A percentile compares a stretch with the other conserved stretches of the same genome.
Conservation (phyloP, 768 basidiomycete genomes). For the Boletus rufocinnamomeus region DNA sequence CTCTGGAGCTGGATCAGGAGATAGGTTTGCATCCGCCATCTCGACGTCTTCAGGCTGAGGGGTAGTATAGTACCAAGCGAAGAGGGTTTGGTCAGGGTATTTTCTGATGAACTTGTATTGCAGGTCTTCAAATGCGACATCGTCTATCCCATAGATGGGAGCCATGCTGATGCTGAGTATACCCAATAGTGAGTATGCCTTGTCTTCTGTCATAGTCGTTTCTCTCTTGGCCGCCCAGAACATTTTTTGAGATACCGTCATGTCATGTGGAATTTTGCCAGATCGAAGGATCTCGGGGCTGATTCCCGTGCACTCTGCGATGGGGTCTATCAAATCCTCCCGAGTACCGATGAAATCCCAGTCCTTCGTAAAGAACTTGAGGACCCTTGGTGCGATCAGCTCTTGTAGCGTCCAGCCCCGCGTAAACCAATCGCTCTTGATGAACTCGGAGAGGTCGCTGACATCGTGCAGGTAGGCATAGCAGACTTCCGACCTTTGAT, state of each 20-base stretch:
- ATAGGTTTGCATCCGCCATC: constrained; percentile 5
- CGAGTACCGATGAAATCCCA: constrained; percentile 26
- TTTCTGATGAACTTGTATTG: constrained; percentile 26
- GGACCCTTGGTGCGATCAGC: constrained; percentile 30
- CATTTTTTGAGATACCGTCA: constrained; percentile 29
- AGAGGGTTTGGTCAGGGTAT: constrained; percentile 29
- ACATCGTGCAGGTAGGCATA: constrained; percentile 33
- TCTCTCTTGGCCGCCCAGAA: constrained; percentile 30
- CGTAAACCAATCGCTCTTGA: constrained; percentile 32
- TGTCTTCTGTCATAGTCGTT: constrained; percentile 31
- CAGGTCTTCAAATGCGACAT: constrained; percentile 27
- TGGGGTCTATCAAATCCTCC: constrained; percentile 13
- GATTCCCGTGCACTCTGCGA: constrained; percentile 22
- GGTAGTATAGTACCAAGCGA: constrained; percentile 25
- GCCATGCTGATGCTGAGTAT: constrained; percentile 24
- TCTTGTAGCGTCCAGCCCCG: constrained; percentile 37
- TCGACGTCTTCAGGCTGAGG: constrained; percentile 12
- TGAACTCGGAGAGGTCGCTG: constrained; percentile 15
- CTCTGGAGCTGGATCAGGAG: background rate
- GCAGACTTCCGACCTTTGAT: constrained; percentile 27
- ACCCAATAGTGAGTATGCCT: constrained; percentile 35
- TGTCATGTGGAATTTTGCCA: constrained; percentile 6
- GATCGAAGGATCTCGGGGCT: constrained; percentile 15
- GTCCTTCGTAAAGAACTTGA: constrained; percentile 30
- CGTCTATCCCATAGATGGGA: constrained; percentile 29